These are phyloP conservation scores for Lophium mytilinum DNA, from an alignment of 495 filamentous ascomycete species.

Conservation along the genomic window DNA sequence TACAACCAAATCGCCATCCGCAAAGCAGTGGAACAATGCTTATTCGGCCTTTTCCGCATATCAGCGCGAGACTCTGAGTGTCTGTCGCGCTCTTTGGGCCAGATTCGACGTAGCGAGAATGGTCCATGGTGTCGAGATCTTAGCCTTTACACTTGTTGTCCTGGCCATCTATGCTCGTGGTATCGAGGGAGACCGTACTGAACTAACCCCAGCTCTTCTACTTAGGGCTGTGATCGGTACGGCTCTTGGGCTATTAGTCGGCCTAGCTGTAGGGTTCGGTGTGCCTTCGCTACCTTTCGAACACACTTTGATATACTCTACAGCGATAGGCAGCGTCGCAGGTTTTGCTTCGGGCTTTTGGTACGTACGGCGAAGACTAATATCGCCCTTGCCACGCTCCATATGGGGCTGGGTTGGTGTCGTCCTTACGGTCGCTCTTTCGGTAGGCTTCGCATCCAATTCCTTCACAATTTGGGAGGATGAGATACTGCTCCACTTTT, in stretches of 20 bases:
- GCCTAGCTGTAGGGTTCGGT: constrained; percentile 19
- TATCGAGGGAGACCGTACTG: constrained; percentile 43
- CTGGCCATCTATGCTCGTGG: constrained; percentile 65
- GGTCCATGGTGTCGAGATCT: constrained; percentile 63
- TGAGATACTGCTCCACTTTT: constrained; percentile 84
- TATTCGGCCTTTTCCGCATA: constrained; percentile 62
- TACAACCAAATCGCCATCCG: constrained; percentile 35
- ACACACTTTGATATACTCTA: constrained; percentile 38
- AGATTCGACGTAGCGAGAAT: constrained; percentile 82
- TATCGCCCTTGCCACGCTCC: constrained; percentile 60
- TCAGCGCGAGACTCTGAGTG: constrained; percentile 64
- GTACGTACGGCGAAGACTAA: constrained; percentile 40
- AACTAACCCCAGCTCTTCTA: constrained; percentile 44
- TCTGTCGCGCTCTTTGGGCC: constrained; percentile 85
- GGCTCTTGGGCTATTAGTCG: constrained; percentile 25
- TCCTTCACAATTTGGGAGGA: constrained; percentile 99
- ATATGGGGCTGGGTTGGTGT: constrained; percentile 82
- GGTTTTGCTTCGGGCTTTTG: constrained; percentile 53
- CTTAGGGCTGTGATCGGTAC: constrained; percentile 30
- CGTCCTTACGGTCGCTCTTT: constrained; percentile 72
- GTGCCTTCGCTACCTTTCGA: constrained; percentile 19
- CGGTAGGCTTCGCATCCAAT: constrained; percentile 88
- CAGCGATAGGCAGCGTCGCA: constrained; percentile 55
- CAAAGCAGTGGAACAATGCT: constrained; percentile 30
- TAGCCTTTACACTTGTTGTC: constrained; percentile 55